phyloP scores from a whole-genome alignment of 768 basidiomycete genomes.

The Inosperma sp. region DNA sequence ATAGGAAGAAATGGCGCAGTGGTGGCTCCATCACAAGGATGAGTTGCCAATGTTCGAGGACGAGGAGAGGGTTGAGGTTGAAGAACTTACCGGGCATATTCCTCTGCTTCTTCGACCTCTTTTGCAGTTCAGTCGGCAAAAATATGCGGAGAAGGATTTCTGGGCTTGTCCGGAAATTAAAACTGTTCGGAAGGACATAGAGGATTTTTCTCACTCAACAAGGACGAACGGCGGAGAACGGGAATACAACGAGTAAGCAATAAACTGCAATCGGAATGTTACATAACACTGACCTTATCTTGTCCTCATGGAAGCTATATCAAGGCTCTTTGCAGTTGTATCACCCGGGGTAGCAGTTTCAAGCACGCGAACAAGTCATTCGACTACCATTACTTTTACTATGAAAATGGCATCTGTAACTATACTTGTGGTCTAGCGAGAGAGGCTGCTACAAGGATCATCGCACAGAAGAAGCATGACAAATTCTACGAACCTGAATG shows the following conservation, averaged over 20 bases:
- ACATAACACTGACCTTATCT: background rate
- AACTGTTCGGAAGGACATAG: background rate
- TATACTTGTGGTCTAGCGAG: conserved; percentile 2
- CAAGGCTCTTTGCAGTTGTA: background rate
- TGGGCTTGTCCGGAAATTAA: background rate
- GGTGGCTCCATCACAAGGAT: background rate
- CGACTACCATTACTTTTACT: conserved; percentile 3
- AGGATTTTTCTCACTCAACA: background rate
- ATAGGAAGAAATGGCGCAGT: conserved; percentile 1
- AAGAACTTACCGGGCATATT: background rate
- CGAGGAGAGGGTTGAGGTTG: background rate
- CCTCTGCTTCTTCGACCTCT: conserved; percentile 3
- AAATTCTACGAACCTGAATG: conserved; percentile 1
- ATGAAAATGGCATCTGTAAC: background rate
- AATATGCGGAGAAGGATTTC: background rate
- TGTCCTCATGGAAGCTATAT: conserved; percentile 1
- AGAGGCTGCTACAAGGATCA: background rate
- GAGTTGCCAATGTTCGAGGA: background rate
- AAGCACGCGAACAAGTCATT: background rate
- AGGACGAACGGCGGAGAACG: background rate
- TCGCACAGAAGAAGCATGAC: background rate
- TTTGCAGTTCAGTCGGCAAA: background rate
- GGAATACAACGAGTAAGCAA: background rate
- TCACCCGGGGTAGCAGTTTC: background rate
- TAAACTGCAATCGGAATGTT: background rate